Base-by-base conservation (phyloP, 495 filamentous ascomycete genomes). In the Baudoinia panamericana region DNA sequence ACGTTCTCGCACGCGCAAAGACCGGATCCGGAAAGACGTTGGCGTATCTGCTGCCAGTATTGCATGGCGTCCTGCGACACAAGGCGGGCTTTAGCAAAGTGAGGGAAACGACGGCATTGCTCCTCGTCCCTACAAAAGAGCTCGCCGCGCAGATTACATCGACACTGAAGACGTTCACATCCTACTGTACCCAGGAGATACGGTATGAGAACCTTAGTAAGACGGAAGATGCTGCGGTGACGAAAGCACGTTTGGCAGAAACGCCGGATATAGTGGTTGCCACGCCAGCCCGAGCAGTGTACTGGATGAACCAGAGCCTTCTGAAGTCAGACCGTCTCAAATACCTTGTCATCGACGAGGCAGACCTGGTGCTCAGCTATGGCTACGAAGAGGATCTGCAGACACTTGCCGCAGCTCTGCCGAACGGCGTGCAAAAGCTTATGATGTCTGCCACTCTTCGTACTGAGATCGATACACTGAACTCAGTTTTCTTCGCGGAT, bases 21-120 rank as follows among this genome's bases (percentile, higher is more conserved):
- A 95, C 87, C 15, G 87, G 87, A 20, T 90, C 85, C 15, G 88
- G 90, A 32, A 97, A 97, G 64, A 97, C 90, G 4, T 82, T 83
- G n/a, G 90, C 90, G 36, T 97, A 97, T 61, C 67, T 94, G n/a
- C 70, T 96, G 19, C 90, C 90, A 1, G 70, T 94, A 27, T 61
- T 96, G 27, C 79, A 93, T 48, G 66, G 69, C 17, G 82, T 93
- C 37, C 68, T 97, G 9, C 76, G 75, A 51, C 71, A 70, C 37
- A 93, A 93, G 64, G 16, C 34, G 19, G 22, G 23, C 6, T 28
- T 29, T 6, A 11, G 7, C 32, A 50, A 34, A 25, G 21, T 41
- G 20, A 60, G 49, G 34, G 22, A 44, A 17, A 75, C 65, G 1
- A 65, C 80, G 10, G 81, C 75, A 29, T 75, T 97, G 7, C 79